A percentile compares a stretch with the other conserved stretches of the same genome.
Evolutionary conservation across 441 rosid species (phyloP).

Genomic region (Corymbia calophylla): DNA sequence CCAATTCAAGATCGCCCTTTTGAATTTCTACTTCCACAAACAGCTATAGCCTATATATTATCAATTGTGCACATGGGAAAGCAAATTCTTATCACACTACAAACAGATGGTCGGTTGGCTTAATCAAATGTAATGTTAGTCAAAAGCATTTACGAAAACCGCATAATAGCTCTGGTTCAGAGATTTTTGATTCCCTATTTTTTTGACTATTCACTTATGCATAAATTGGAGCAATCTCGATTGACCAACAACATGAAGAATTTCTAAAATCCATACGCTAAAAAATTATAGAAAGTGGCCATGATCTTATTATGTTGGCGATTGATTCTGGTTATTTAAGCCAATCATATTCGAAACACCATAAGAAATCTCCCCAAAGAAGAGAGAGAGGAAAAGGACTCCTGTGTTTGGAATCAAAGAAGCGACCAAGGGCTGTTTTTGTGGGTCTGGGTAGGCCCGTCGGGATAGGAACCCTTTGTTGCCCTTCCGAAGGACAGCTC

Average conservation of each 20-base stretch:
- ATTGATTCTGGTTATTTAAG: not conserved
- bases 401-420: not conserved
- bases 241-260: fast-evolving
- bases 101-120: not conserved
- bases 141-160: not conserved
- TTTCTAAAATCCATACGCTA: not conserved
- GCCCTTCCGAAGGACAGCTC: not conserved
- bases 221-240: not conserved
- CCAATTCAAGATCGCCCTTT: not conserved
- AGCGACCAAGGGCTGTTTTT: not conserved
- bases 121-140: not conserved
- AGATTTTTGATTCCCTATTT: not conserved
- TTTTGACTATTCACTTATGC: not conserved
- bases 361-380: not conserved
- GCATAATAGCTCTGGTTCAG: not conserved
- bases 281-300: not conserved
- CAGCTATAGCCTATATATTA: not conserved
- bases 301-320: not conserved
- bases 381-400: not conserved
- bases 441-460: not conserved
- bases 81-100: not conserved
- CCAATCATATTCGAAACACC: not conserved
- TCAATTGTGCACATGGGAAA: not conserved
- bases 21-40: not conserved
- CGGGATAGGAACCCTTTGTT: not conserved